phyloP scores from a whole-genome alignment of 495 filamentous ascomycete genomes.

The Thermochaetoides thermophila region DNA sequence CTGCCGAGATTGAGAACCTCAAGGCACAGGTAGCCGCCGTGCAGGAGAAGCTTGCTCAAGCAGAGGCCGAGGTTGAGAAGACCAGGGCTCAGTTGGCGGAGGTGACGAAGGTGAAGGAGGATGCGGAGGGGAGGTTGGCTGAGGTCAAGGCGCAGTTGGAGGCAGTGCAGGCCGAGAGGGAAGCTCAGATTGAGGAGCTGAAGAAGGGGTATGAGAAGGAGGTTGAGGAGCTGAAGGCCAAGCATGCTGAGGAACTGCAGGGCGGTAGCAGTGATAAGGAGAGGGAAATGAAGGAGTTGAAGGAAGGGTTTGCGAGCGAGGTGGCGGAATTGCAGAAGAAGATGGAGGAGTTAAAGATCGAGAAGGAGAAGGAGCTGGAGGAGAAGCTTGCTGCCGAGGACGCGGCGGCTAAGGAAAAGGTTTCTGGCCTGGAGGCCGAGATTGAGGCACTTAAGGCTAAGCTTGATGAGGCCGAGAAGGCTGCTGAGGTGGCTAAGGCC shows the following conservation, averaged over 20 bases:
- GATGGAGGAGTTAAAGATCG: too few relatives aligned
- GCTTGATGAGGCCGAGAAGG: slow-evolving; percentile 19
- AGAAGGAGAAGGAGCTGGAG: too few relatives aligned
- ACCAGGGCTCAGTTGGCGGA: slow-evolving; percentile 24
- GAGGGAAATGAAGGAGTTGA: slow-evolving; percentile 25
- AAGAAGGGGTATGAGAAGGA: slow-evolving; percentile 17
- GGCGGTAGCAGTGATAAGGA: slow-evolving; percentile 23
- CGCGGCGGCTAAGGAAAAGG: slow-evolving; percentile 20
- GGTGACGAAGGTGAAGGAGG: slow-evolving; percentile 21
- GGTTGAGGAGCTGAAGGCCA: slow-evolving; percentile 24
- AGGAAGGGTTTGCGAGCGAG: slow-evolving; percentile 23
- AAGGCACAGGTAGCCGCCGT: slow-evolving; percentile 26
- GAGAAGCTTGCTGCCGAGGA: slow-evolving; percentile 15
- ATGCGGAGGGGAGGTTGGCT: slow-evolving; percentile 25
- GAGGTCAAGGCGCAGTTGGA: slow-evolving; percentile 29
- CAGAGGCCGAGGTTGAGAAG: slow-evolving; percentile 23
- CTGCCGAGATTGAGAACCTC: slow-evolving; percentile 28
- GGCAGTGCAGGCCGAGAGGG: slow-evolving; percentile 24
- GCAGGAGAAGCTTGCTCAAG: slow-evolving; percentile 27
- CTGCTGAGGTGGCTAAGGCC: slow-evolving; percentile 24
- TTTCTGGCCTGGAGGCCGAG: slow-evolving; percentile 26
- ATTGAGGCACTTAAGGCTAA: slow-evolving; percentile 27
- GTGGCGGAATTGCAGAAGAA: slow-evolving; percentile 29
- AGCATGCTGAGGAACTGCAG: slow-evolving; percentile 27
- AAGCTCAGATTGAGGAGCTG: slow-evolving; percentile 20